A percentile compares a stretch with the other conserved stretches of the same genome.
Evolutionary conservation across 1,139 yeast genomes (phyloP).

Genomic region (Sugiyamaella pinicola): DNA sequence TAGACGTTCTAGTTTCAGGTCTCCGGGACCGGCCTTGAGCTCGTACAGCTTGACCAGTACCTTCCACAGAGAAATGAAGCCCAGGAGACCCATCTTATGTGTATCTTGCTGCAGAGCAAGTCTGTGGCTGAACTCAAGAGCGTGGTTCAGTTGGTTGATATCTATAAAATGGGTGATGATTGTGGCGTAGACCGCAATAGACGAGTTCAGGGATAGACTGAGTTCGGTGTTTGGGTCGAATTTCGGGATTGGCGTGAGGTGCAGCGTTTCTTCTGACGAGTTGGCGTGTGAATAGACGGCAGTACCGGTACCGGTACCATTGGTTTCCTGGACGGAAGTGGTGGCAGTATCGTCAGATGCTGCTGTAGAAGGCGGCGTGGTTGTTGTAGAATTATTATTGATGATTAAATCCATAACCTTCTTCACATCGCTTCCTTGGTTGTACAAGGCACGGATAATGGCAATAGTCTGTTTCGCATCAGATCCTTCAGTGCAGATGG

Average conservation of each 20-base stretch:
- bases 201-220: conserved; percentile 34
- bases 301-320: no score
- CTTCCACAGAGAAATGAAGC: conserved; percentile 40
- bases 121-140: conserved; percentile 29
- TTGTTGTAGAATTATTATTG: neutral
- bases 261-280: conserved; percentile 16
- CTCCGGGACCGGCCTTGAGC: conserved; percentile 23
- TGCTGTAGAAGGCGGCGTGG: neutral
- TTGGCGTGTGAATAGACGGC: conserved; percentile 7
- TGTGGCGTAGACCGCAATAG: conserved; percentile 37
- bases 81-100: conserved; percentile 40
- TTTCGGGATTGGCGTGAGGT: conserved; percentile 19
- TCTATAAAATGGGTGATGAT: conserved; percentile 33
- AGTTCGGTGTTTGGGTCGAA: conserved; percentile 15
- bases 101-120: conserved; percentile 26
- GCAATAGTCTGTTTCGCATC: conserved; percentile 12
- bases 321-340: neutral
- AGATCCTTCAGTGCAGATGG: conserved; percentile 10
- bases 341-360: neutral
- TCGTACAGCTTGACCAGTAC: conserved; percentile 24
- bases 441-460: conserved; percentile 12
- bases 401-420: conserved; percentile 9
- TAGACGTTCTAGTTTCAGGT: conserved; percentile 32
- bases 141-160: conserved; percentile 27
- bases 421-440: conserved; percentile 6